Base-by-base conservation (phyloP, 768 basidiomycete species). In the Lyophyllum semitale region DNA sequence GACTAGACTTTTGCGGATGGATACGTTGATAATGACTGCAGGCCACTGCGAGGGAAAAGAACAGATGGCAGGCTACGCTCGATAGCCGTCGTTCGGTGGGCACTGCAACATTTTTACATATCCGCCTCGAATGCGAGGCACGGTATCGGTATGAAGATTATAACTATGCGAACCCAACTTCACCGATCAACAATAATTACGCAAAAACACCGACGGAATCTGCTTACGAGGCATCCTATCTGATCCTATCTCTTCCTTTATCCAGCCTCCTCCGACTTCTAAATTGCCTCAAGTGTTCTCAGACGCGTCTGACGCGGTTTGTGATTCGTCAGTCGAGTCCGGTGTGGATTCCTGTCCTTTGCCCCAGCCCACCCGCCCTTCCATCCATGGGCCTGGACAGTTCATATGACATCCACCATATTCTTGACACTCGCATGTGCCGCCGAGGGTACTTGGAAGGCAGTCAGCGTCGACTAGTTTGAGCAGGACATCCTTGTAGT, bases 301-400 rank as follows among this genome's bases (percentile, higher is more conserved):
- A 1, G 45, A 44, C 7, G n/a, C 55, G 17, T 53, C 47, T 37
- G 23, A 41, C 12, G 26, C 32, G 26, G 45, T 45, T 32, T 25
- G 25, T 11, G 45, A n/a, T 15, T 48, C 33, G 12, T 40, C 51
- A 26, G 26, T 55, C 26, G 26, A 45, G n/a, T 17, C 37, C 3
- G 49, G 22, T 26, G n/a, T 26, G 26, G 18, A 51, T 22, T 40
- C 57, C 54, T 66, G 65, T 22, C 69, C 64, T 42, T 72, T 76
- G 11, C 79, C 79, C 79, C 78, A 80, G 22, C 80, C 80, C 8
- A 66, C 64, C 52, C 84, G 73, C 15, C 83, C 84, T 23, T 86
- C 82, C 70, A 84, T 71, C 89, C 89, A 90, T 22, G 88, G 89
- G 5, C 89, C 89, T 1, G 79, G 84, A 33, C 81, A 81, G 58